Base-by-base conservation (phyloP, 1,284 basidiomycete species). In the Tilletia caries region DNA sequence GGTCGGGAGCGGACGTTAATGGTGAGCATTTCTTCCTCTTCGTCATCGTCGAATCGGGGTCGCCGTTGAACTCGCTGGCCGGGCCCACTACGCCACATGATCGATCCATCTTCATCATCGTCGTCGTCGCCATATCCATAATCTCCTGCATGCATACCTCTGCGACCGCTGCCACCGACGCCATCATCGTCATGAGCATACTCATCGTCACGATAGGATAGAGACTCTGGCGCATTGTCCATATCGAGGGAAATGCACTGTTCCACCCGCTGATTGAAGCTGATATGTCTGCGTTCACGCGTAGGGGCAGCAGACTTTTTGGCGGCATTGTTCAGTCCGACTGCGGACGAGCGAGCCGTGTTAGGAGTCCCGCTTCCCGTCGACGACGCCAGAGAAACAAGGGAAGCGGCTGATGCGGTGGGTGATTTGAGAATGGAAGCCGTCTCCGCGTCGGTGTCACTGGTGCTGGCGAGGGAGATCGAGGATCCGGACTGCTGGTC, bases 181-280 rank as follows among this genome's bases (percentile, higher is more conserved):
- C 78, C 73, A 43, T 80, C 85, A 64, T 76, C 76, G 43, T 73
- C 71, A 23, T 77, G 72, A 44, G 76, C 77, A 43, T 79, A 77
- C 60, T 79, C 71, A 1, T 71, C 71, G 33, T 75, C 77, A 29
- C 77, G 73, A 20, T 72, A 67, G 52, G 88, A 87, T 79, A 98
- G 91, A n/a, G 10, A 50, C 20, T 50, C 48, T 18, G 18, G 48
- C 23, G 23, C 48, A 2, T 50, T 20, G 20, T 50, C 48, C 48
- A 50, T 50, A 54, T 88, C 87, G 79, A 98, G 91, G n/a, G 95
- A 92, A 73, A 98, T 95, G 82, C 90, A 94, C 84, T 98, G 96
- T 84, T 98, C 93, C 46, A 98, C 95, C 80, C 95, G 95, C 0
- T 94, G 95, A 84, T 98, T 98, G 88, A 98, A 98, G 77, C 88